A percentile compares a stretch with the other conserved stretches of the same genome.
Conservation (phyloP, 768 basidiomycete species). For the Chalciporus piperatus region DNA sequence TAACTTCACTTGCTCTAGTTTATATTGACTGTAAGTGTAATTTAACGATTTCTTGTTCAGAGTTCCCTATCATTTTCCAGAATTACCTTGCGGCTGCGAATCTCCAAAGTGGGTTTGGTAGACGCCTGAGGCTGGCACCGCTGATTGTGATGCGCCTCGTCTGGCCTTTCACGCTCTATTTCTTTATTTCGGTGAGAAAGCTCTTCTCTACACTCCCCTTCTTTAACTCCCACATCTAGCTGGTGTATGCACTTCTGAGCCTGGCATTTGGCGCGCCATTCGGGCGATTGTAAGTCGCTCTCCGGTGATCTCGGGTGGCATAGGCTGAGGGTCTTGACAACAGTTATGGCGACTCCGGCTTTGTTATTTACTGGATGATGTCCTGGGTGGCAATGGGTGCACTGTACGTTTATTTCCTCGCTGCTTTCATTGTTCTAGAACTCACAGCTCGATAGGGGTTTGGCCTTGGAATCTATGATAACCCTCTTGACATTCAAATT, state of each 20-base stretch:
- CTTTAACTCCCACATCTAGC: slow-evolving; percentile 27
- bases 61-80: slow-evolving; percentile 13
- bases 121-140: slow-evolving; percentile 36
- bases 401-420: slow-evolving; percentile 36
- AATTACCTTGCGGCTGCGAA: slow-evolving; percentile 35
- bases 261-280: slow-evolving; percentile 61
- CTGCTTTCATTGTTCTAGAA: neutral
- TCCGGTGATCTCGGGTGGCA: neutral
- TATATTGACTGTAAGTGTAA: slow-evolving; percentile 24
- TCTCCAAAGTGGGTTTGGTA: slow-evolving; percentile 36
- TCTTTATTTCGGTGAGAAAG: slow-evolving; percentile 38
- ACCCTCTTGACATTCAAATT: slow-evolving; percentile 52
- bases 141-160: slow-evolving; percentile 40
- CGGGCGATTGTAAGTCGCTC: slow-evolving; percentile 38
- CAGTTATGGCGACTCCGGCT: slow-evolving; percentile 50
- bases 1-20: slow-evolving; percentile 19
- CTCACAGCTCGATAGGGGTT: slow-evolving; percentile 42
- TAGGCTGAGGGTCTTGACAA: neutral
- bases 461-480: slow-evolving; percentile 59
- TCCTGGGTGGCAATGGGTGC: slow-evolving; percentile 57
- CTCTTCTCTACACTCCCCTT: neutral
- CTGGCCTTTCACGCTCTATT: slow-evolving; percentile 40
- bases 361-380: slow-evolving; percentile 68
- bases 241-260: slow-evolving; percentile 58
- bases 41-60: neutral